A percentile compares a stretch with the other conserved stretches of the same genome.
Conservation (phyloP, 1,284 basidiomycete genomes). For the Ceraceosorus bombacis region DNA sequence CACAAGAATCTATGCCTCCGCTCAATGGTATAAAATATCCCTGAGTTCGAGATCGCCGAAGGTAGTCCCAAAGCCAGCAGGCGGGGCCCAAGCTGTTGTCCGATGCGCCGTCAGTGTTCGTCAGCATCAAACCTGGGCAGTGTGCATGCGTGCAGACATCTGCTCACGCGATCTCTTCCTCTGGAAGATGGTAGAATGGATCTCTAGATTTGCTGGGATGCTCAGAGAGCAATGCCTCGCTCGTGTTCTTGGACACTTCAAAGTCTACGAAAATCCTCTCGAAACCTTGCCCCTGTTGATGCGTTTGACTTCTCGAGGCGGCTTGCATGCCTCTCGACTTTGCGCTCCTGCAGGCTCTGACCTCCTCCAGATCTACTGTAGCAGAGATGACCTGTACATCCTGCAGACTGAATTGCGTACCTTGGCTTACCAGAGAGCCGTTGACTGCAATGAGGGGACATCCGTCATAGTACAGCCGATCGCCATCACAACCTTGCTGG, state of each 20-base stretch:
- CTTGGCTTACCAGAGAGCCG: constrained; percentile 83
- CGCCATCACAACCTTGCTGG: constrained; percentile 97
- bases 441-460: constrained; percentile 93
- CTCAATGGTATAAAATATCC: constrained; percentile 94
- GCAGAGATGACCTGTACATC: constrained; percentile 94
- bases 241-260: constrained; percentile 17
- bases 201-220: constrained; percentile 47
- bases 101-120: constrained; percentile 50
- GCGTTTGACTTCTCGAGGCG: constrained; percentile 63
- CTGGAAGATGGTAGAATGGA: constrained; percentile 74
- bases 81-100: constrained; percentile 66
- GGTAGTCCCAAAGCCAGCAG: constrained; percentile 99
- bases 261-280: constrained; percentile 56
- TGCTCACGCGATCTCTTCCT: constrained; percentile 93
- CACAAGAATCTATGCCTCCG: constrained; percentile 96
- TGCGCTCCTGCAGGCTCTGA: constrained; percentile 73
- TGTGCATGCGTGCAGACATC: not conserved
- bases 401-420: constrained; percentile 86
- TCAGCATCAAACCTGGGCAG: not conserved
- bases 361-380: constrained; percentile 89
- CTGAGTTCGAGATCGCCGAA: constrained; percentile 82
- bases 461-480: constrained; percentile 94
- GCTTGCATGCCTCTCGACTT: constrained; percentile 80
- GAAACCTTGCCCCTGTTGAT: constrained; percentile 67
- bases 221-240: not conserved